Evolutionary conservation across 2,329 filamentous ascomycete genomes (phyloP).

Genomic region (Aspergillus piperis): DNA sequence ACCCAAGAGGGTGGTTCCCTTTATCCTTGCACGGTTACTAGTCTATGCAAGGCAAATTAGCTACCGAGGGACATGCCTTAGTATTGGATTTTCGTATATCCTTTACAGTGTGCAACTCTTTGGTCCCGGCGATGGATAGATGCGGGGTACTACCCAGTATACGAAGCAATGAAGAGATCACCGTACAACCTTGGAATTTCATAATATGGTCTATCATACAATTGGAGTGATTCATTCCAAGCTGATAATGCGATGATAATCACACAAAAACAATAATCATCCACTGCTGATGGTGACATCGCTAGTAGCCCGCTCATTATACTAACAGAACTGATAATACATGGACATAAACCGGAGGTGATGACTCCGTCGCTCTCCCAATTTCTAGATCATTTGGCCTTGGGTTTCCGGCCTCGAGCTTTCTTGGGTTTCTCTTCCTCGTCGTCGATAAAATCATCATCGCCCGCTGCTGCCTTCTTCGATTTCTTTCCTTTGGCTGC

Average conservation of each 20-base stretch:
- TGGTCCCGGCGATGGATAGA: no score
- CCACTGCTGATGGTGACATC: neutral
- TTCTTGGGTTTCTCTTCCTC: slow-evolving; percentile 59
- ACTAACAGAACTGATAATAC: neutral
- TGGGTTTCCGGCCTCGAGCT: slow-evolving; percentile 37
- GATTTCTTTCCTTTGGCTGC: slow-evolving; percentile 53
- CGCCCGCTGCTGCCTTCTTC: slow-evolving; percentile 46
- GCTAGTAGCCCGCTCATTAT: neutral
- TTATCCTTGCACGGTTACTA: no score
- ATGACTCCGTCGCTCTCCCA: neutral
- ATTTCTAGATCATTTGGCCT: slow-evolving; percentile 24
- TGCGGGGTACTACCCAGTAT: no score
- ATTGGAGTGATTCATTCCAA: no score
- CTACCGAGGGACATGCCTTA: no score
- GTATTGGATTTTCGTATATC: no score
- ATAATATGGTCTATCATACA: no score
- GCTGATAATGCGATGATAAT: neutral
- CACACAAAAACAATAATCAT: neutral
- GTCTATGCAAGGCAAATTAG: no score
- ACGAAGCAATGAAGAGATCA: no score
- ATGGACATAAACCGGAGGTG: slow-evolving; percentile 8
- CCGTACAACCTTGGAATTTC: no score
- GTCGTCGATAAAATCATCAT: slow-evolving; percentile 27
- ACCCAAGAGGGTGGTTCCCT: no score
- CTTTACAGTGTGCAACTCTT: no score